These are phyloP conservation scores for Hippophae gyantsensis DNA, from an alignment of 306 rosid species.

Conservation along the genomic window DNA sequence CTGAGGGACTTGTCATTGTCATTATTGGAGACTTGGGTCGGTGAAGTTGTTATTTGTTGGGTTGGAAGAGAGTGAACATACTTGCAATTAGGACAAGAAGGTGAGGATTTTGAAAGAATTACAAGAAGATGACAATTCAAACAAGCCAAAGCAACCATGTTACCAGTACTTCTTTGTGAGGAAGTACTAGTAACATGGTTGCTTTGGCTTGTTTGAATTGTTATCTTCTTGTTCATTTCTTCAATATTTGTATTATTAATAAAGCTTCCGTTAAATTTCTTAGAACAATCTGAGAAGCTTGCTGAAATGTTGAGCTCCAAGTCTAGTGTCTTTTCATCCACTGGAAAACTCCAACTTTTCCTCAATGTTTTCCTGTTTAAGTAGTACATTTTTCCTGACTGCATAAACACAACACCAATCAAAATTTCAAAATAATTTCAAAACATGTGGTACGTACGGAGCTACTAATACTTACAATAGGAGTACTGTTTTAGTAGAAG, in stretches of 20 bases:
- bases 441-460: no score
- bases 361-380: conserved; percentile 36
- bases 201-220: no score
- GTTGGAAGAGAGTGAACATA: conserved; percentile 29
- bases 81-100: conserved; percentile 45
- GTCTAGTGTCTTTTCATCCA: conserved; percentile 22
- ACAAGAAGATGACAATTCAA: conserved; percentile 42
- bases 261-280: neutral
- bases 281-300: neutral
- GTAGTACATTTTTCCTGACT: conserved; percentile 39
- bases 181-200: neutral
- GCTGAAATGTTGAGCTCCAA: conserved; percentile 40
- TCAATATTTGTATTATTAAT: neutral
- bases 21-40: no score
- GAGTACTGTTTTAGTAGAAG: no score
- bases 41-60: neutral
- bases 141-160: conserved; percentile 44
- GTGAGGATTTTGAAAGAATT: conserved; percentile 35
- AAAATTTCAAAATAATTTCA: no score
- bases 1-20: no score
- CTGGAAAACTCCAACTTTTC: conserved; percentile 34
- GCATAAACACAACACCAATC: neutral
- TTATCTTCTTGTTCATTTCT: neutral
- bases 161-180: neutral
- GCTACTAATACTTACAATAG: no score